Base-by-base conservation (phyloP, 495 filamentous ascomycete species). In the Daldinia vernicosa region DNA sequence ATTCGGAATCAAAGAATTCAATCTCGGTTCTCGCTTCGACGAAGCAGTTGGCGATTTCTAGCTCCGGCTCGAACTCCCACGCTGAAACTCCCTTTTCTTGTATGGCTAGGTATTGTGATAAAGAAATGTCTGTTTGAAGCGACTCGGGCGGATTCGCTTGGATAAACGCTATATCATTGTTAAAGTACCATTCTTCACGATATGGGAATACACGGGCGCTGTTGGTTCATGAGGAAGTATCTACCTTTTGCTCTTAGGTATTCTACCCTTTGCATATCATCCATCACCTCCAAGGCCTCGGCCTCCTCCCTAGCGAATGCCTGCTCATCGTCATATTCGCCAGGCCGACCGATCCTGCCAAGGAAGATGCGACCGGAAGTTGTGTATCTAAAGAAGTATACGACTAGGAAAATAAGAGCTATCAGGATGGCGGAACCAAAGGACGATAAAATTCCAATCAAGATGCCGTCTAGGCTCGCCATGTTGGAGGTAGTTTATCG, bases 21-120 rank as follows among this genome's bases (percentile, higher is more conserved):
- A 99, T 95, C 79, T 99, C 95, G 2, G 95, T 99, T 70, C 96
- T 87, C 19, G 79, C 95, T 82, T 99, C 94, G 51, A 99, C 95
- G 77, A 99, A 99, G 78, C 96, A 98, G 80, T 99, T 99, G 60
- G 95, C 95, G 71, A 99, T 98, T 79, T 99, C 95, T 37, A 99
- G 81, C 79, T 99, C 95, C 2, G 95, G 95, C 77, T 98, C 95
- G 68, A 99, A 99, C 78, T 98, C 95, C 95, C 95, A 99, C 8
- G 95, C 95, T 6, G 95, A 96, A 22, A 99, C 95, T 55, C 95
- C 95, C 79, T 99, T 99, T 79, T 99, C 95, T 82, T 99, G 95
- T 70, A 99, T 99, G 28, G 96, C 95, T 52, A 99, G 85, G 75
- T 97, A 98, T 78, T 99, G 95, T 43, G 96, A 98, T 65, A 99